Conservation (phyloP, 169 alveolate species). For the Plasmodium inui region DNA sequence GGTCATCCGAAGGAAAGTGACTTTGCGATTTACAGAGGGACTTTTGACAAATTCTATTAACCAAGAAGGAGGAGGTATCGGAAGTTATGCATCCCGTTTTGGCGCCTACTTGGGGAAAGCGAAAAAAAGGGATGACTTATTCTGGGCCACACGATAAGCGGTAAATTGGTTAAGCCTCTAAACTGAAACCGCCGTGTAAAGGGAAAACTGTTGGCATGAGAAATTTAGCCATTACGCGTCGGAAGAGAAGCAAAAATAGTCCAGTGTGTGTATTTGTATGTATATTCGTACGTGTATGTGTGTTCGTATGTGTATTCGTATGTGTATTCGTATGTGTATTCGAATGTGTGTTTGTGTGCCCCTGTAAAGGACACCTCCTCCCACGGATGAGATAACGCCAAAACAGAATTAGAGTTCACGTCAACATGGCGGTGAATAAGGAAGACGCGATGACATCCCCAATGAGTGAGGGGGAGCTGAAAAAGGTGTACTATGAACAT, state of each 20-base stretch:
- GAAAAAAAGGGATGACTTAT: background rate
- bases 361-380: background rate
- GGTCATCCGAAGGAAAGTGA: background rate
- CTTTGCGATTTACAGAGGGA: background rate
- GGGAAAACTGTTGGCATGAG: background rate
- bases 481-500: constrained; percentile 56
- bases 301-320: background rate
- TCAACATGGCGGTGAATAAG: constrained; percentile 28
- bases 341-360: background rate
- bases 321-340: background rate
- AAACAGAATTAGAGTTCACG: background rate
- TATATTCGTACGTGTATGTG: background rate
- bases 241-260: background rate
- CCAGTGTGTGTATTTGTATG: background rate
- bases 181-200: background rate
- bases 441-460: constrained; percentile 11
- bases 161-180: background rate
- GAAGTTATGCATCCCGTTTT: background rate
- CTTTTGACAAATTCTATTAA: background rate
- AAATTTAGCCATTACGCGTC: background rate
- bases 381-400: background rate
- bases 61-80: background rate
- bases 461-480: constrained; percentile 43
- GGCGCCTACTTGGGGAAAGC: background rate
- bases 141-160: background rate